phyloP scores from a whole-genome alignment of 106 monocot species.

The Dendrobium officinale region DNA sequence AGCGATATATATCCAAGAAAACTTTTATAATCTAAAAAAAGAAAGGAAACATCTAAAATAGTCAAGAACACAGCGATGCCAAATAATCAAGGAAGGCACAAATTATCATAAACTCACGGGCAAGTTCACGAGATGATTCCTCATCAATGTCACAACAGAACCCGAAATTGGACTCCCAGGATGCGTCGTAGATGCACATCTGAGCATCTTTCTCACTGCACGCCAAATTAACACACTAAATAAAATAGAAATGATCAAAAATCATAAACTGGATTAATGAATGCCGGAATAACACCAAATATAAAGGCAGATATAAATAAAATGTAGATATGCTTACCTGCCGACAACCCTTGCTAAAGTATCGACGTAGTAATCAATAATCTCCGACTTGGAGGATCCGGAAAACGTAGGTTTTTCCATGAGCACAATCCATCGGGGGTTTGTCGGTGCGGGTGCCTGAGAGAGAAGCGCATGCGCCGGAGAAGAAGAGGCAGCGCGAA shows the following conservation, averaged over 20 bases:
- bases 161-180: conserved; percentile 44
- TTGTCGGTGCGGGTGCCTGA: neutral
- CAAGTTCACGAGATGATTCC: conserved; percentile 33
- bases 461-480: neutral
- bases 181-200: conserved; percentile 63
- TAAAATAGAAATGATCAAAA: neutral
- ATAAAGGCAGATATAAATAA: neutral
- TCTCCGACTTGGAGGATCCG: conserved; percentile 36
- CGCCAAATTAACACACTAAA: neutral
- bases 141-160: conserved; percentile 84
- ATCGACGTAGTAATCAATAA: conserved; percentile 58
- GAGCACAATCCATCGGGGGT: conserved; percentile 44
- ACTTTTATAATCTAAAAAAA: neutral
- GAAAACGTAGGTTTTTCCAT: conserved; percentile 30
- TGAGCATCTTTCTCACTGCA: conserved; percentile 79
- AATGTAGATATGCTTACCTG: conserved; percentile 20
- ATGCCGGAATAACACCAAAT: neutral
- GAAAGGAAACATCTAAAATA: neutral
- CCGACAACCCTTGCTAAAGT: conserved; percentile 60
- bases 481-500: neutral
- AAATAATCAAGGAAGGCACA: neutral
- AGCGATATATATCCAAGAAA: neutral
- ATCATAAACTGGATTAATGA: neutral
- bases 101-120: conserved; percentile 33
- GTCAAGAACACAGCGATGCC: neutral